These are phyloP conservation scores for Cadophora sp. DNA, from an alignment of 2,329 filamentous ascomycete genomes.

Conservation along the genomic window DNA sequence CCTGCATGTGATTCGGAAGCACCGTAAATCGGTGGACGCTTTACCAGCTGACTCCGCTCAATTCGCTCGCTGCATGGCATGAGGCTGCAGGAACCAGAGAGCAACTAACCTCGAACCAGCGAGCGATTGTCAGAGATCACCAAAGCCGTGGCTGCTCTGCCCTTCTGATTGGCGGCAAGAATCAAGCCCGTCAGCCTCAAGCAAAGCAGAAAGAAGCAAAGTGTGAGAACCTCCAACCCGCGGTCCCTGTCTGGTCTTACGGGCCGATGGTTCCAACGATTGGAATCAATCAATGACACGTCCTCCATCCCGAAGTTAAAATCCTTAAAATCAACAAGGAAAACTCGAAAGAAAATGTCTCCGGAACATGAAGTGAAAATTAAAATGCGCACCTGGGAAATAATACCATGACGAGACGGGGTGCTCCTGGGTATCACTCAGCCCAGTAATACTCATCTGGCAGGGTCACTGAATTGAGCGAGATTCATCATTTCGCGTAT, in stretches of 20 bases:
- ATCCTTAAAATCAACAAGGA: not conserved
- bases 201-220: constrained; percentile 4
- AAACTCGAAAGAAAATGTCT: not conserved
- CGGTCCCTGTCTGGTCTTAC: not conserved
- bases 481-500: constrained; percentile 22
- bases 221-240: not conserved
- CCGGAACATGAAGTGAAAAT: not conserved
- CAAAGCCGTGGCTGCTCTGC: not conserved
- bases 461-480: constrained; percentile 15
- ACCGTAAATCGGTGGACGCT: constrained; percentile 18
- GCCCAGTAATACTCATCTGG: not conserved
- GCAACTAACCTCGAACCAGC: constrained; percentile 6
- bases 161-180: constrained; percentile 8
- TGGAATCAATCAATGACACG: not conserved
- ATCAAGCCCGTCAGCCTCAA: constrained; percentile 13
- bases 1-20: constrained; percentile 12
- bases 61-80: not conserved
- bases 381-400: not conserved
- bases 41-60: constrained; percentile 8
- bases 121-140: constrained; percentile 14
- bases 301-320: not conserved
- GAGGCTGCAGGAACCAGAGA: not conserved
- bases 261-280: constrained; percentile 10
- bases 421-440: constrained; percentile 7
- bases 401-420: not conserved